phyloP scores from a whole-genome alignment of 1,284 basidiomycete genomes.

The Coniferiporia sulphurascens region DNA sequence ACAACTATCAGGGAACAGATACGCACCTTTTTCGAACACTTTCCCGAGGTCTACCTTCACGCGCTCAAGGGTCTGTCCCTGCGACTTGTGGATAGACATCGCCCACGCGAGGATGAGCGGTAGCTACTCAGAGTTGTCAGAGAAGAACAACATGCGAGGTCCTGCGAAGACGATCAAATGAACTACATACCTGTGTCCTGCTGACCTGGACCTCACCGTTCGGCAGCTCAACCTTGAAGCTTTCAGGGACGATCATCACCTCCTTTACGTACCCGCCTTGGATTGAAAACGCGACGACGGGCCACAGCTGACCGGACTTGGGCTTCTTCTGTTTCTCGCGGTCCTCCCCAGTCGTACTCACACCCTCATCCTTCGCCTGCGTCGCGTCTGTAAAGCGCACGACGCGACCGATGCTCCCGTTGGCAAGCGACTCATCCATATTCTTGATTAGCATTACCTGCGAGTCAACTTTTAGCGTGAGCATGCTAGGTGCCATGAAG shows the following conservation, averaged over 20 bases:
- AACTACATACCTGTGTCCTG: constrained; percentile 55
- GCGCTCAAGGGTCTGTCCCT: constrained; percentile 84
- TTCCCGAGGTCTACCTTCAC: constrained; percentile 79
- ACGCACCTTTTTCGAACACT: constrained; percentile 84
- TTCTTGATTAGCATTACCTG: constrained; percentile 78
- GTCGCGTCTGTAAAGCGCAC: constrained; percentile 44
- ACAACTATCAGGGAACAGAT: not conserved
- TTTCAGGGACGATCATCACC: constrained; percentile 67
- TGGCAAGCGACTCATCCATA: constrained; percentile 68
- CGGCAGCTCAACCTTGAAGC: constrained; percentile 82
- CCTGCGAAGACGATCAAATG: constrained; percentile 21
- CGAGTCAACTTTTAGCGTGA: constrained; percentile 57
- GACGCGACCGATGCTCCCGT: constrained; percentile 69
- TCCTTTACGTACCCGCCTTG: constrained; percentile 51
- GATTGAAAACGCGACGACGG: constrained; percentile 75
- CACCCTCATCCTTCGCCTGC: constrained; percentile 29
- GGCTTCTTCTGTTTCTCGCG: constrained; percentile 31
- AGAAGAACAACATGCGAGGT: constrained; percentile 1
- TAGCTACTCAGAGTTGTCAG: constrained; percentile 35
- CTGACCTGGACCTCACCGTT: constrained; percentile 76
- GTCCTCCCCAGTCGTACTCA: constrained; percentile 26
- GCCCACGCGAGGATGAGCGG: constrained; percentile 90
- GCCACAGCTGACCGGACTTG: constrained; percentile 42
- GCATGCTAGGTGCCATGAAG: constrained; percentile 62
- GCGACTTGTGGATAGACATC: constrained; percentile 93